Evolutionary conservation across 106 monocot genomes (phyloP), one percentile per base, ranked within the genome.

Genomic region (Iris macrosiphon): DNA sequence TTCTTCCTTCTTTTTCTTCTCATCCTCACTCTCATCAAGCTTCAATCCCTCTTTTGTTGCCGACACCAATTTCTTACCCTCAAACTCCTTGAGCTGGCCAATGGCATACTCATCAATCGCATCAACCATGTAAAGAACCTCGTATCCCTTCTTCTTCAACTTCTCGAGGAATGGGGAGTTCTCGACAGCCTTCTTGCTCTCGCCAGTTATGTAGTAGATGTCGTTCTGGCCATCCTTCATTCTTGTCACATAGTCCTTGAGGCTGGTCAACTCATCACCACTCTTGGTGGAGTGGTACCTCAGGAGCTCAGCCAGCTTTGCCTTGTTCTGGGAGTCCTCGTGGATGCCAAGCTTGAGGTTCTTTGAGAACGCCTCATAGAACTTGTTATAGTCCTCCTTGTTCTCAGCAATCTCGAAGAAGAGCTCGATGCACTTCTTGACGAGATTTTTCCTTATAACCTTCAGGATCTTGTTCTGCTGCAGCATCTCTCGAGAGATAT

Each of bases 391-490:
- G 38, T 86, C 86, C 32, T 86, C 86, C 71, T 86, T 86, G 81
- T 86, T 86, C 62, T 86, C 86, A 3, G 86, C 86, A 56, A 86
- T 86, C 67, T 86, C 86, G 29, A 75, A 75, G 77, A 86, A 86
- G 28, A 86, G 81, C 23, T 86, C 86, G 7, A 86, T 35, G 60
- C 86, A 86, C 54, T 86, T 86, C 81, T 86, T 86, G 14, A 86
- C 86, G 17, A 86, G 70, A 57, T 86, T 86, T 74, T 86, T 86
- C 32, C 86, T 70, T 63, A 86, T 86, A 13, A 86, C 86, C 63
- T 86, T 86, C 11, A 86, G 77, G 40, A 86, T 86, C 74, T 86
- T 86, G 71, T 86, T 86, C 39, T 86, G 86, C 67, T 86, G 86
- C n/a, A 86, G 67, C 66, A n/a, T 86, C 66, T 86, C 86, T 41